Evolutionary conservation across 2,329 filamentous ascomycete genomes (phyloP).

Genomic region (Dactylellina drechsleri): DNA sequence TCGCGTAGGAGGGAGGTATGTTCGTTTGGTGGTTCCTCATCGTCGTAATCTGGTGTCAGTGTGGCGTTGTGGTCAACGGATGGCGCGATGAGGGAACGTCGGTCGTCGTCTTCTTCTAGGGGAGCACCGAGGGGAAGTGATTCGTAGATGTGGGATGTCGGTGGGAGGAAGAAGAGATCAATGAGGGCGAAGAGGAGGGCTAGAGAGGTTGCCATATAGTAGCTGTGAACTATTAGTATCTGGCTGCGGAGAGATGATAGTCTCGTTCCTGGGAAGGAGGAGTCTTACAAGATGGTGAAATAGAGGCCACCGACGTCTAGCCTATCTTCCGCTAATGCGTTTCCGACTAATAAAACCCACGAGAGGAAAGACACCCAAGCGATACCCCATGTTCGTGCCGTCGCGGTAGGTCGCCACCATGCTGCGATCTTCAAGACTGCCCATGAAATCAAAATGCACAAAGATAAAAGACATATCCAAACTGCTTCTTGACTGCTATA

Average conservation of each 20-base stretch:
- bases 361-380: conserved; percentile 83
- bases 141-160: conserved; percentile 47
- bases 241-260: conserved; percentile 70
- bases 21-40: conserved; percentile 55
- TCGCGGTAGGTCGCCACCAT: conserved; percentile 82
- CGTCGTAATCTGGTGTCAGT: conserved; percentile 55
- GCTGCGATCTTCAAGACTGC: conserved; percentile 81
- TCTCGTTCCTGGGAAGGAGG: neutral
- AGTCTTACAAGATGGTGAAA: conserved; percentile 65
- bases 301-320: conserved; percentile 80
- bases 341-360: conserved; percentile 77
- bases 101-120: conserved; percentile 59
- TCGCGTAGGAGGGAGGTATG: conserved; percentile 56
- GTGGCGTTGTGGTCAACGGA: conserved; percentile 60
- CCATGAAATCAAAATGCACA: conserved; percentile 85
- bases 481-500: conserved; percentile 89
- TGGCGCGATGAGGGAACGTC: conserved; percentile 62
- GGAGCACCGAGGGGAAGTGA: conserved; percentile 61
- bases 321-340: conserved; percentile 80
- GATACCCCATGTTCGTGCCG: conserved; percentile 81
- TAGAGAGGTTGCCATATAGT: conserved; percentile 38
- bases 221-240: conserved; percentile 20
- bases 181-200: conserved; percentile 78
- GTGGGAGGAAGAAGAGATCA: conserved; percentile 78
- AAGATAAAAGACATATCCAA: conserved; percentile 85